Evolutionary conservation across 768 basidiomycete species (phyloP), one percentile per base, ranked within the genome.

Genomic region (Boletales sp.): DNA sequence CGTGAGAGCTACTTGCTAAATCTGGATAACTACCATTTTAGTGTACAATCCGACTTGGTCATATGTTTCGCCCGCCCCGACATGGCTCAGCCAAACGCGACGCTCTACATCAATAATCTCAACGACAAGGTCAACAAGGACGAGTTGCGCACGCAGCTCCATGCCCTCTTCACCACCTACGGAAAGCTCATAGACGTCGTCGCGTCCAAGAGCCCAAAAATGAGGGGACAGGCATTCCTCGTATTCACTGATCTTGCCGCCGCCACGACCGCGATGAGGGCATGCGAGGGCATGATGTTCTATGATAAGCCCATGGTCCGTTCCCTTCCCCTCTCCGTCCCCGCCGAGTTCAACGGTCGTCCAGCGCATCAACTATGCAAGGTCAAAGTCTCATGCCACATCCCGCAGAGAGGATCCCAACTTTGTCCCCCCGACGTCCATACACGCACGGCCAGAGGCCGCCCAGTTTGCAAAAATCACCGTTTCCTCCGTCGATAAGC

Each of bases 191-290:
- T 98, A 74, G 95, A 97, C 67, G 83, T 98, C 51, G 81, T 97
- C 50, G 94, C 94, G 19, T 83, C 87, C 21, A 94, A 95, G 70
- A 81, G 77, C 64, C 72, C 81, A 51, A 88, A 85, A 69, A 91
- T 90, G 85, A 81, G 86, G 56, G 94, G 94, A 18, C 94, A 96
- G 70, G 95, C 95, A 2, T 98, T 96, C 71, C 84, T 97, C 63
- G 93, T 95, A 60, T 98, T 96, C 72, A 80, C 82, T 44, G 95
- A 98, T 72, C 83, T 95, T 44, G 82, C 90, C 10, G 83, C 85
- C 47, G 91, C 93, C 50, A 97, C 95, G 6, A 82, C 91, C 47
- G 95, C 95, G 33, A 80, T 97, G 83, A 80, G 95, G 43, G 91
- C 87, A 41, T 87, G 94, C 64, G 88, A 92, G 62, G 95, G 95